A percentile compares a stretch with the other conserved stretches of the same genome.
These are phyloP conservation scores for Auxenochlorella pyrenoidosa DNA, from an alignment of 139 green algal genomes.

Conservation along the genomic window DNA sequence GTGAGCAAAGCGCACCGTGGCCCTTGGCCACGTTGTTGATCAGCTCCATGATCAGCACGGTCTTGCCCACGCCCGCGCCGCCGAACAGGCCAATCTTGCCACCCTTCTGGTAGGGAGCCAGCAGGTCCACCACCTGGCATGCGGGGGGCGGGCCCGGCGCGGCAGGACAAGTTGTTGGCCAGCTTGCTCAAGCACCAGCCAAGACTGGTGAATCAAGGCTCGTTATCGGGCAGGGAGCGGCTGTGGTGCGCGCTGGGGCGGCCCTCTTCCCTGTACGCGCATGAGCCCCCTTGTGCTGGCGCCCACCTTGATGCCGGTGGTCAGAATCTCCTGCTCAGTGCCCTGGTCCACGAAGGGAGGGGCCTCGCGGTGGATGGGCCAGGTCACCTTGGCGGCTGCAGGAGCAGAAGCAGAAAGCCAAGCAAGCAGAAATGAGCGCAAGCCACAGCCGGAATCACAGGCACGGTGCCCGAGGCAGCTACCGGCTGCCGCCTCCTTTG, in stretches of 20 bases:
- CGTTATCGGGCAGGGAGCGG: no score
- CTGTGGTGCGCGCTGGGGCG: no score
- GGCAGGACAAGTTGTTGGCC: no score
- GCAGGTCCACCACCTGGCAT: slow-evolving; percentile 97
- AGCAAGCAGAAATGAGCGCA: neutral
- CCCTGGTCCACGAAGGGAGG: slow-evolving; percentile 95
- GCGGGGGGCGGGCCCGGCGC: no score
- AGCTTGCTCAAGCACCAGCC: no score
- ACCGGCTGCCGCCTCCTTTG: no score
- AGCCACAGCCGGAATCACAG: no score
- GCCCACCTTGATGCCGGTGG: slow-evolving; percentile 98
- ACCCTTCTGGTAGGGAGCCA: slow-evolving; percentile 98
- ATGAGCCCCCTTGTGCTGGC: no score
- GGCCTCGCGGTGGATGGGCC: slow-evolving; percentile 97
- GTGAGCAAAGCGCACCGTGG: slow-evolving; percentile 78
- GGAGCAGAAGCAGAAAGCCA: neutral
- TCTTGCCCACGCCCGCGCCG: slow-evolving; percentile 99
- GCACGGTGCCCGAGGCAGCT: no score
- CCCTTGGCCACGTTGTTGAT: slow-evolving; percentile 99
- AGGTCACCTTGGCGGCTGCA: slow-evolving; percentile 80
- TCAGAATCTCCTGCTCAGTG: slow-evolving; percentile 98
- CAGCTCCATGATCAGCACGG: slow-evolving; percentile 99
- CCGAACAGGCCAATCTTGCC: slow-evolving; percentile 99
- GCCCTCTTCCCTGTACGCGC: no score
- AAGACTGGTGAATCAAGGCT: no score